Evolutionary conservation across 441 rosid species (phyloP).

Genomic region (Geranium incanum): DNA sequence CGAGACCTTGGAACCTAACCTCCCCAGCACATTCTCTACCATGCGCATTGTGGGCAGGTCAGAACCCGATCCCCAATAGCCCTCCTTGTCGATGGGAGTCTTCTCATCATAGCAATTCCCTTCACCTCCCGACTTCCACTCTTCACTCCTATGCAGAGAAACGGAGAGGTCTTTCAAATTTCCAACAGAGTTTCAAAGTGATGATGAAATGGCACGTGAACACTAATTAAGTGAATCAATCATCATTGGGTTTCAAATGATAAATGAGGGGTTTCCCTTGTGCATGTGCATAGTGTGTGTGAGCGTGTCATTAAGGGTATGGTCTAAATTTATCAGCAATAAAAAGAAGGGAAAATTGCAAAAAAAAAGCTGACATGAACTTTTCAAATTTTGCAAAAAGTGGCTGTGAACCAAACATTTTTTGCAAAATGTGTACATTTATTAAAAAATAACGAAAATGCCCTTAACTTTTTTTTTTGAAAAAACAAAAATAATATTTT

Average conservation of each 20-base stretch:
- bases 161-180: not conserved
- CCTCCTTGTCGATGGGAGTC: conserved; percentile 46
- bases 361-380: too few species aligned
- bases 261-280: not conserved
- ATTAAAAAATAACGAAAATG: too few species aligned
- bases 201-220: conserved; percentile 1
- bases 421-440: too few species aligned
- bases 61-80: conserved; percentile 88
- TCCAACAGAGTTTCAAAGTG: not conserved
- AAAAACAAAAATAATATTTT: too few species aligned
- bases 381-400: too few species aligned
- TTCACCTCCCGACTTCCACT: conserved; percentile 64
- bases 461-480: too few species aligned
- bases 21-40: conserved; percentile 52
- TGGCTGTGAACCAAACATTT: too few species aligned
- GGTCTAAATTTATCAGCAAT: too few species aligned
- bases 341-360: too few species aligned
- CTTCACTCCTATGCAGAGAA: conserved; percentile 53
- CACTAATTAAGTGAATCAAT: not conserved
- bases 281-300: too few species aligned
- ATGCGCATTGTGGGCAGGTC: conserved; percentile 68
- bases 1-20: conserved; percentile 58
- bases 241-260: not conserved
- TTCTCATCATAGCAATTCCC: conserved; percentile 80
- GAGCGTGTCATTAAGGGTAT: too few species aligned